Percentiles rank a stretch among this genome's conserved stretches.
Evolutionary conservation across 306 rosid species (phyloP).

Genomic region (Abrus precatorius): DNA sequence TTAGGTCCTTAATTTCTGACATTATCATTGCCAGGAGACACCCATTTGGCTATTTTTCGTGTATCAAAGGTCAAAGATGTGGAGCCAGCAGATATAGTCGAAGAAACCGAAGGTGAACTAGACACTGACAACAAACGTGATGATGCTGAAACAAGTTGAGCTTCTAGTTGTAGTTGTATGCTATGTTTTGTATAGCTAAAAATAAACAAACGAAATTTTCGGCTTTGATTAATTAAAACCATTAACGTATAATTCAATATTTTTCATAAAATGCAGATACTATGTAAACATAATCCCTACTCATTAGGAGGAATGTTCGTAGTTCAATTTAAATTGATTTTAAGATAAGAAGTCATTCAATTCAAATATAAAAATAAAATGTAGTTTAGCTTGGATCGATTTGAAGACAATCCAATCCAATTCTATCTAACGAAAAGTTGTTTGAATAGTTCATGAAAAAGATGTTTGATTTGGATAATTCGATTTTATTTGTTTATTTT

Average conservation of each 20-base stretch:
- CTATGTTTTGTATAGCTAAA: conserved; percentile 41
- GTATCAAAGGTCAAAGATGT: conserved; percentile 67
- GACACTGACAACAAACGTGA: conserved; percentile 48
- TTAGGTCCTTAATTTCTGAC: not conserved
- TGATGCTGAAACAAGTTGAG: conserved; percentile 51
- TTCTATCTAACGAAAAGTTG: no score
- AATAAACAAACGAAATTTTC: conserved; percentile 26
- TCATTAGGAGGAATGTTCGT: not conserved
- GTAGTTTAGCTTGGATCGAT: no score
- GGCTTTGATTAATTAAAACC: conserved; percentile 2
- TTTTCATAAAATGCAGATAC: not conserved
- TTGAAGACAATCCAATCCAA: no score
- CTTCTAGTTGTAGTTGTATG: conserved; percentile 4
- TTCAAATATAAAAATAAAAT: not conserved
- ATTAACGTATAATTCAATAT: not conserved
- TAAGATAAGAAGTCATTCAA: not conserved
- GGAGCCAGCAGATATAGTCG: conserved; percentile 50
- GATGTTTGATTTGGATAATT: no score
- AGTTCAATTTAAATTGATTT: not conserved
- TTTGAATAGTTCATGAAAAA: no score
- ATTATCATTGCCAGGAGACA: conserved; percentile 71
- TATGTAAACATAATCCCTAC: not conserved
- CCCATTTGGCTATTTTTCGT: conserved; percentile 83
- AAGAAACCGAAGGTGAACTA: conserved; percentile 49
- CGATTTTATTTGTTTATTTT: no score